These are phyloP conservation scores for Musa itinerans DNA, from an alignment of 176 grass and related monocot genomes.

Conservation along the genomic window DNA sequence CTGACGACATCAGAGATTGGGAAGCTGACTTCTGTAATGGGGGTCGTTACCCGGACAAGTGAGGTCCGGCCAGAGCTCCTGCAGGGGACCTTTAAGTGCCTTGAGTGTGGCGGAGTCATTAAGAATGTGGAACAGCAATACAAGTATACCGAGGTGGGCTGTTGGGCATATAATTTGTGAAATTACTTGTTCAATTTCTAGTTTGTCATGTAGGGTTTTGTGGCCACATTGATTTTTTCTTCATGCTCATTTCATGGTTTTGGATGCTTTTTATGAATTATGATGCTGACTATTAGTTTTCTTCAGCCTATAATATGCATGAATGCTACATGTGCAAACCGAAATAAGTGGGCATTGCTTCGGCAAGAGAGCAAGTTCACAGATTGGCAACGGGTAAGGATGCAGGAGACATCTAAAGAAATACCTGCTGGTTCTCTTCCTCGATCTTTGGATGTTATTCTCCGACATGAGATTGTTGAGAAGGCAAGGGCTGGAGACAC, in stretches of 20 bases:
- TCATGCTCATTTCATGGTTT: neutral
- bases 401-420: slow-evolving; percentile 96
- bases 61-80: slow-evolving; percentile 89
- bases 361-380: slow-evolving; percentile 97
- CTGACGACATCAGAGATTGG: slow-evolving; percentile 83
- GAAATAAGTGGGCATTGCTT: slow-evolving; percentile 81
- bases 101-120: slow-evolving; percentile 68
- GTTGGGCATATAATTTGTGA: neutral
- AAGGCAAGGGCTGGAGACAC: slow-evolving; percentile 94
- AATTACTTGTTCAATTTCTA: neutral
- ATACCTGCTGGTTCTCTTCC: slow-evolving; percentile 95
- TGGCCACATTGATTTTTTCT: neutral
- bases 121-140: slow-evolving; percentile 97
- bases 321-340: slow-evolving; percentile 78
- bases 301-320: slow-evolving; percentile 79
- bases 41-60: slow-evolving; percentile 89
- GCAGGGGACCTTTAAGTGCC: slow-evolving; percentile 90
- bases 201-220: neutral
- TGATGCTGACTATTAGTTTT: neutral
- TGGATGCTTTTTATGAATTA: neutral
- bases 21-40: slow-evolving; percentile 88
- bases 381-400: slow-evolving; percentile 88
- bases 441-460: slow-evolving; percentile 78
- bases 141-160: slow-evolving; percentile 85
- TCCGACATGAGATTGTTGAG: slow-evolving; percentile 95